Percentiles rank a stretch among this genome's conserved stretches.
These are phyloP conservation scores for Ophiognomonia clavigignenti-juglandacearum DNA, from an alignment of 2,329 filamentous ascomycete species.

Conservation along the genomic window DNA sequence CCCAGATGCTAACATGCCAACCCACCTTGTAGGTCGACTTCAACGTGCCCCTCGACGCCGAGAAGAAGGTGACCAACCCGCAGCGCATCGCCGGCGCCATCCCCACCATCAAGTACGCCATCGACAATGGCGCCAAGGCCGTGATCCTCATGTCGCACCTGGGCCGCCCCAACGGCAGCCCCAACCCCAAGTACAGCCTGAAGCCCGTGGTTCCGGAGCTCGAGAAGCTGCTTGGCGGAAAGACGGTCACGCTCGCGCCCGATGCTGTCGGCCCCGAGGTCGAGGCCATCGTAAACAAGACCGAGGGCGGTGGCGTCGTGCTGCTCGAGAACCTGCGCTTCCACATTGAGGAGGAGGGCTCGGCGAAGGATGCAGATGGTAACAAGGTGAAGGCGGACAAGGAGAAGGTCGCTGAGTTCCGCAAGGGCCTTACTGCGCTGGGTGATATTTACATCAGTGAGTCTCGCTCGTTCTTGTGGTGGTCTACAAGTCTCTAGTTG, in stretches of 20 bases:
- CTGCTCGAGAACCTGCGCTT: slow-evolving; percentile 97
- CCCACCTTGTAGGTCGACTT: slow-evolving; percentile 76
- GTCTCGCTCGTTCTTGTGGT: no score
- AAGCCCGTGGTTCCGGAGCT: slow-evolving; percentile 88
- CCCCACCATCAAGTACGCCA: slow-evolving; percentile 90
- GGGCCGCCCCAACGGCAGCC: slow-evolving; percentile 86
- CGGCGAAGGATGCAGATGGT: slow-evolving; percentile 85
- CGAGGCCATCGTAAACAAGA: slow-evolving; percentile 83
- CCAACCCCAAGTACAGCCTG: slow-evolving; percentile 89
- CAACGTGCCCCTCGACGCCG: slow-evolving; percentile 92
- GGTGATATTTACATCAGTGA: slow-evolving; percentile 95
- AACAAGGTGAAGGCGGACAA: slow-evolving; percentile 99
- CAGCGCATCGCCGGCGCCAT: slow-evolving; percentile 96
- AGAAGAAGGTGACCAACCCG: slow-evolving; percentile 95
- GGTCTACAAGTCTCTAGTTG: no score
- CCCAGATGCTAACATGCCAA: slow-evolving; percentile 20
- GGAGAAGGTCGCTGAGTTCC: slow-evolving; percentile 85
- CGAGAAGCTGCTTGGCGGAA: slow-evolving; percentile 78
- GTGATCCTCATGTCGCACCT: slow-evolving; percentile 98
- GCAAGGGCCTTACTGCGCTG: slow-evolving; percentile 88
- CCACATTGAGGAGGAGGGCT: slow-evolving; percentile 97
- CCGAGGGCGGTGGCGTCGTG: slow-evolving; percentile 75
- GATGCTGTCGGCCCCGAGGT: slow-evolving; percentile 89
- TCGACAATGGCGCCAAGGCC: slow-evolving; percentile 84
- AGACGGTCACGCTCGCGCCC: slow-evolving; percentile 79